Percentiles rank a stretch among this genome's conserved stretches.
Conservation (phyloP, 2,329 filamentous ascomycete genomes). For the Truncatella angustata region DNA sequence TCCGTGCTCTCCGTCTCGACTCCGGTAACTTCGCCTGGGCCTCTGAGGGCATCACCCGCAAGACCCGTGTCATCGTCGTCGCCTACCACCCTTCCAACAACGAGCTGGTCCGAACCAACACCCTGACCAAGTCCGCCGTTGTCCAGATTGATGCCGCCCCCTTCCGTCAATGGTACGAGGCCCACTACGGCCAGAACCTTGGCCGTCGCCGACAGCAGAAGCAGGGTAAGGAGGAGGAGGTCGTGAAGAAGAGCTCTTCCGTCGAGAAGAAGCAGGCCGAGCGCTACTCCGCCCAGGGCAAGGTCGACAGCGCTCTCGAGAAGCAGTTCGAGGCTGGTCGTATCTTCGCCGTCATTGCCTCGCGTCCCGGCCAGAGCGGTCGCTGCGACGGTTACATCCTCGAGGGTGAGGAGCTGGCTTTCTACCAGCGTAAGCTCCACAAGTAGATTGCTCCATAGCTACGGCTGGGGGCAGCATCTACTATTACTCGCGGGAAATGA, state of each 20-base stretch:
- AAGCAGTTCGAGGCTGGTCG: constrained; percentile 99
- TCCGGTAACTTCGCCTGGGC: constrained; percentile 99
- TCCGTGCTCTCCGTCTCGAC: constrained; percentile 98
- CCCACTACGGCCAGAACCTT: constrained; percentile 91
- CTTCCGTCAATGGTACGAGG: constrained; percentile 99
- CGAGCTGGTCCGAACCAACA: constrained; percentile 99
- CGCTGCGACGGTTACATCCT: constrained; percentile 96
- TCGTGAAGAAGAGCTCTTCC: constrained; percentile 89
- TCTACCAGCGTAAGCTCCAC: constrained; percentile 99
- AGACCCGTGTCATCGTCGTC: constrained; percentile 98
- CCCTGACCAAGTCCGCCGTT: constrained; percentile 97
- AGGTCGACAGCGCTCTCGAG: constrained; percentile 91
- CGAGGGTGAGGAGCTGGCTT: constrained; percentile 98
- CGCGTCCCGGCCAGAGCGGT: constrained; percentile 93
- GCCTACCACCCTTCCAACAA: constrained; percentile 99
- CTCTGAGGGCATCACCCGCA: constrained; percentile 96
- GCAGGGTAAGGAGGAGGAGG: constrained; percentile 64
- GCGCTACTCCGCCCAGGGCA: constrained; percentile 78
- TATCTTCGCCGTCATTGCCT: constrained; percentile 89
- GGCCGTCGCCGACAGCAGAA: constrained; percentile 92
- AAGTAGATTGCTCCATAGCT: constrained; percentile 64
- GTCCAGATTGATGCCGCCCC: constrained; percentile 98
- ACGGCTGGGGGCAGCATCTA: constrained; percentile 3
- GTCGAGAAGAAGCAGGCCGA: constrained; percentile 96
- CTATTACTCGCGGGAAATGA: not conserved